phyloP scores from a whole-genome alignment of 371 early-diverging fungal genomes.

The Syncephalastrum racemosum region DNA sequence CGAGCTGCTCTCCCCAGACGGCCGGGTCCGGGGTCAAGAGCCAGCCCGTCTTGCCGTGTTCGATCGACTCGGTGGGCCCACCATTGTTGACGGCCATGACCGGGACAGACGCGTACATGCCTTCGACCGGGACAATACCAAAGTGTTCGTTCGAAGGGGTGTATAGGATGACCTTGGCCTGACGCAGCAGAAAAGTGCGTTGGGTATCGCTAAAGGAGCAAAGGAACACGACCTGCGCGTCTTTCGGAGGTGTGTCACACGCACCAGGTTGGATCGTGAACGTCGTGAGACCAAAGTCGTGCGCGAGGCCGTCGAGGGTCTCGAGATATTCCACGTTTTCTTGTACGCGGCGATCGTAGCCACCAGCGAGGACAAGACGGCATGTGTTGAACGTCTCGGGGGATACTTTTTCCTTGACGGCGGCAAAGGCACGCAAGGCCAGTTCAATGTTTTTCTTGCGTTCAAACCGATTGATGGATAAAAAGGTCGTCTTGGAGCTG shows the following conservation, averaged over 20 bases:
- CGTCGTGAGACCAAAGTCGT: slow-evolving; percentile 39
- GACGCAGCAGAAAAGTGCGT: slow-evolving; percentile 69
- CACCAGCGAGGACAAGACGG: slow-evolving; percentile 74
- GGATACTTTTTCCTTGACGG: slow-evolving; percentile 27
- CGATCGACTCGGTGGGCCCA: slow-evolving; percentile 82
- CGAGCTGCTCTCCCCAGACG: slow-evolving; percentile 67
- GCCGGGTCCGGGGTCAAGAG: slow-evolving; percentile 62
- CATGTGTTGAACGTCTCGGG: slow-evolving; percentile 36
- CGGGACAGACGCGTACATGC: slow-evolving; percentile 87
- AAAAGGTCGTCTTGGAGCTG: slow-evolving; percentile 45
- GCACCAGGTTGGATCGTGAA: slow-evolving; percentile 42
- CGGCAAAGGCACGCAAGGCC: slow-evolving; percentile 78
- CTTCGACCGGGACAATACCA: slow-evolving; percentile 95
- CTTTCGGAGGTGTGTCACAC: slow-evolving; percentile 27
- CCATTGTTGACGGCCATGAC: slow-evolving; percentile 89
- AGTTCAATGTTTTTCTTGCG: slow-evolving; percentile 90
- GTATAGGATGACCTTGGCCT: slow-evolving; percentile 74
- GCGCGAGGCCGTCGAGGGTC: slow-evolving; percentile 68
- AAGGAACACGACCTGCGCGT: slow-evolving; percentile 78
- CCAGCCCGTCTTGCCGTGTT: slow-evolving; percentile 75
- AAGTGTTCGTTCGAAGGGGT: slow-evolving; percentile 96
- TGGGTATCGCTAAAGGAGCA: slow-evolving; percentile 87
- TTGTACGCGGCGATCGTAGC: slow-evolving; percentile 80
- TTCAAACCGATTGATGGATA: slow-evolving; percentile 94
- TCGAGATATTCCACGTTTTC: slow-evolving; percentile 87